These are phyloP conservation scores for Candida saitoana DNA, from an alignment of 805 yeast genomes.

Conservation along the genomic window DNA sequence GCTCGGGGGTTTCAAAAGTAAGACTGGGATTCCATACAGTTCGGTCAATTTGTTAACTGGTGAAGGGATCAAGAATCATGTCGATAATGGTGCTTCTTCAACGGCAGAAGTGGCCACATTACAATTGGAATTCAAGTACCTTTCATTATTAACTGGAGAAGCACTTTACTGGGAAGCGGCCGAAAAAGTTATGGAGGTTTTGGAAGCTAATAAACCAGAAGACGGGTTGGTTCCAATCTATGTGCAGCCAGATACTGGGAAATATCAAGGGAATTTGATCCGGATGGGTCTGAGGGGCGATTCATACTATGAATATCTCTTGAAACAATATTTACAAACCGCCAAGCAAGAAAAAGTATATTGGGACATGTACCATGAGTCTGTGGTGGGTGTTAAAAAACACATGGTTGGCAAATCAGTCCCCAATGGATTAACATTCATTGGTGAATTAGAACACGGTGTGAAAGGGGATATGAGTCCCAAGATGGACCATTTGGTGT, in stretches of 20 bases:
- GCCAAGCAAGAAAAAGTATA: slow-evolving; percentile 56
- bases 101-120: slow-evolving; percentile 88
- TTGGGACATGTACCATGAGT: slow-evolving; percentile 68
- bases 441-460: slow-evolving; percentile 78
- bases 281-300: slow-evolving; percentile 91
- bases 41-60: slow-evolving; percentile 70
- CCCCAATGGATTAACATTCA: slow-evolving; percentile 60
- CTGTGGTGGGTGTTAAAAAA: slow-evolving; percentile 72
- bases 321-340: slow-evolving; percentile 83
- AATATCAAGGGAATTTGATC: slow-evolving; percentile 59
- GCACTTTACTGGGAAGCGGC: slow-evolving; percentile 70
- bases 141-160: slow-evolving; percentile 79
- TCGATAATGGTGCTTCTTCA: slow-evolving; percentile 72
- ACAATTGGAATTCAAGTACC: slow-evolving; percentile 82
- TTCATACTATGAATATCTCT: slow-evolving; percentile 83
- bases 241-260: slow-evolving; percentile 70
- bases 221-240: slow-evolving; percentile 84
- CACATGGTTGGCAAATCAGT: slow-evolving; percentile 56
- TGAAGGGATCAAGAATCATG: slow-evolving; percentile 56
- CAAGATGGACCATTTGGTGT: slow-evolving; percentile 91
- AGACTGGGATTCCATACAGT: slow-evolving; percentile 72
- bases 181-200: slow-evolving; percentile 65
- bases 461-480: slow-evolving; percentile 53
- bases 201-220: slow-evolving; percentile 59
- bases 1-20: slow-evolving; percentile 62